Percentiles rank a stretch among this genome's conserved stretches.
Conservation (phyloP, 1,284 basidiomycete species). For the Cystobasidium sp. region DNA sequence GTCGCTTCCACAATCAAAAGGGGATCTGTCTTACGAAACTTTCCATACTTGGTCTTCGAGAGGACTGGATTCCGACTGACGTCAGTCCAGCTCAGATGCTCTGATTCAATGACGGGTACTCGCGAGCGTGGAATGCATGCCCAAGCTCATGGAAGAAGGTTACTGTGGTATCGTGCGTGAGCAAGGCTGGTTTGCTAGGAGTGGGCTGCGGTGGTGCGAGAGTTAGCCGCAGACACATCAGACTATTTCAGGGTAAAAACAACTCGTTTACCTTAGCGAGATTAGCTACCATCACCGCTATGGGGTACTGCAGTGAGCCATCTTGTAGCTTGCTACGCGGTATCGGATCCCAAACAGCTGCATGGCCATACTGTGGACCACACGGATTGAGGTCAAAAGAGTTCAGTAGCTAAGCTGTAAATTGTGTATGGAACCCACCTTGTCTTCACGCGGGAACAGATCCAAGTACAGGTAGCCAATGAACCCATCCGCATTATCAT, state of each 20-base stretch:
- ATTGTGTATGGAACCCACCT: constrained; percentile 6
- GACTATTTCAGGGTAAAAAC: background rate
- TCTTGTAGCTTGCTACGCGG: constrained; percentile 54
- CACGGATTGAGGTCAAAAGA: background rate
- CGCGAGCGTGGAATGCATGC: constrained; percentile 76
- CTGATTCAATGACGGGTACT: background rate
- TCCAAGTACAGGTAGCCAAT: constrained; percentile 82
- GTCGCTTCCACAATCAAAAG: constrained; percentile 62
- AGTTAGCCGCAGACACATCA: background rate
- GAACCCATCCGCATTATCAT: constrained; percentile 63
- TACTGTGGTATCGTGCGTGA: constrained; percentile 57
- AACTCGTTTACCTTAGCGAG: constrained; percentile 63
- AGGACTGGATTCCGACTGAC: constrained; percentile 58
- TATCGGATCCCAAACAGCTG: constrained; percentile 71
- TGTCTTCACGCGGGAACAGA: constrained; percentile 70
- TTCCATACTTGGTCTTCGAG: constrained; percentile 70
- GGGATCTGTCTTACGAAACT: constrained; percentile 63
- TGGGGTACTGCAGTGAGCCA: constrained; percentile 70
- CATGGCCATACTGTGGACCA: constrained; percentile 73
- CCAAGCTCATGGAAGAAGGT: constrained; percentile 66
- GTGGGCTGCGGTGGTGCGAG: constrained; percentile 63
- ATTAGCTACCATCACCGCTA: constrained; percentile 79
- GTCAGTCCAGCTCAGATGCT: background rate
- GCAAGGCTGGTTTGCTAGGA: constrained; percentile 74
- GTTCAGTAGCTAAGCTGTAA: background rate